A percentile compares a stretch with the other conserved stretches of the same genome.
phyloP scores from a whole-genome alignment of 257 asterid genomes.

The Solanum sitiens region DNA sequence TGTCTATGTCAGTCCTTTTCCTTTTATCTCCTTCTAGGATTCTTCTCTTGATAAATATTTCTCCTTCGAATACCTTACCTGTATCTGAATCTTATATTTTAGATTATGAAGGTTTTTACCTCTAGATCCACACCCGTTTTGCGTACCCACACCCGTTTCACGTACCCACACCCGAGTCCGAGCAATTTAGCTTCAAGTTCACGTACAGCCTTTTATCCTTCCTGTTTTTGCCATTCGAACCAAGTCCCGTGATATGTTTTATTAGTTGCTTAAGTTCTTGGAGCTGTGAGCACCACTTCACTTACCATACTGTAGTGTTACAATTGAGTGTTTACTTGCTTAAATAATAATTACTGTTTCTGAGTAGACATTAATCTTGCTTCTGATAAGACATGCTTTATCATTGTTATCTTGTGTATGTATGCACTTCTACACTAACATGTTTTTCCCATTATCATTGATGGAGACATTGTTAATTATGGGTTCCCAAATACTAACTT shows the following conservation, averaged over 20 bases:
- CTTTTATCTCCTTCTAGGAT: neutral
- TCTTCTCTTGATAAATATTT: neutral
- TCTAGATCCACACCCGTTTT: neutral
- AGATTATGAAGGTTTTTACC: neutral
- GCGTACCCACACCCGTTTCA: neutral
- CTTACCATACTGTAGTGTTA: neutral
- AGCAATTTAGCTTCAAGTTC: neutral
- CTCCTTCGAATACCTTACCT: neutral
- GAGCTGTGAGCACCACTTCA: neutral
- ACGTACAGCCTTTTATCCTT: neutral
- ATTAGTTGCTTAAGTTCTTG: neutral
- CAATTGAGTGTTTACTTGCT: neutral
- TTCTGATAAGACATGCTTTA: neutral
- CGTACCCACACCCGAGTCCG: neutral
- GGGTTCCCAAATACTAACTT: neutral
- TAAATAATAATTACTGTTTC: neutral
- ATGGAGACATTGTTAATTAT: neutral
- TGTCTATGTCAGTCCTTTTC: neutral
- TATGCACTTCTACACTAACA: neutral
- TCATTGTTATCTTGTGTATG: neutral
- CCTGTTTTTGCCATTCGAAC: neutral
- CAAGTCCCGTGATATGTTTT: neutral
- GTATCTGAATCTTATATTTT: neutral
- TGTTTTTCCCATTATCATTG: neutral
- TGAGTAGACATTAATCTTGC: neutral